Evolutionary conservation across 2,329 filamentous ascomycete species (phyloP).

Genomic region (Diaporthe sp.): DNA sequence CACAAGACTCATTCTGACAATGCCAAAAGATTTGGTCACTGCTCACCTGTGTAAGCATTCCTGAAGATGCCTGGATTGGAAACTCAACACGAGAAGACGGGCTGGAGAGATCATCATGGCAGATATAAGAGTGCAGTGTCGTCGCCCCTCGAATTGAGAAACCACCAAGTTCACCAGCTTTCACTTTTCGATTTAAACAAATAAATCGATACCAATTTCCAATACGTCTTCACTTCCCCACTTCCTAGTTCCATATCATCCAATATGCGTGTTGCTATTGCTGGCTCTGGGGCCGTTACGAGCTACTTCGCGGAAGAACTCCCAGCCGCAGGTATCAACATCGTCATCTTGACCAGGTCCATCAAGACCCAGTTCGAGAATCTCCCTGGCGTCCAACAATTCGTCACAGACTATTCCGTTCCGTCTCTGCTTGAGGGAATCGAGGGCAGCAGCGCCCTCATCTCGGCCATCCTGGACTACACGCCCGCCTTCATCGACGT

Average conservation of each 20-base stretch:
- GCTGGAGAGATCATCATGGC: not conserved
- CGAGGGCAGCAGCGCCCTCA: slow-evolving; percentile 3
- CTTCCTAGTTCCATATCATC: too few species aligned
- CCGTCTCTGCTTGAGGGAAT: not conserved
- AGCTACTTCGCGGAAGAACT: not conserved
- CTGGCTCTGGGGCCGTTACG: not conserved
- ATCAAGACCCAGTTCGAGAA: not conserved
- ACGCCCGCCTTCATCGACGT: slow-evolving; percentile 7
- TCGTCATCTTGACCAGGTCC: not conserved
- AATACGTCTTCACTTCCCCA: fast-evolving
- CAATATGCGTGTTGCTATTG: slow-evolving; percentile 3
- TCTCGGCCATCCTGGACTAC: slow-evolving; percentile 6
- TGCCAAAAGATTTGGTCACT: not conserved
- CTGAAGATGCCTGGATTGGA: not conserved
- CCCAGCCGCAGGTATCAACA: not conserved
- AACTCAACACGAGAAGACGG: not conserved
- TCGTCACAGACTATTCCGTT: not conserved
- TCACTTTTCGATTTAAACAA: not conserved
- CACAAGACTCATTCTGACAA: not conserved
- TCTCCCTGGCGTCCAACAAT: not conserved
- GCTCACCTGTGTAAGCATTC: not conserved
- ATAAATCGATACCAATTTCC: too few species aligned
- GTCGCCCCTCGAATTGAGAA: not conserved
- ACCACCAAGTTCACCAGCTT: too few species aligned
- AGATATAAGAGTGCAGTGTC: not conserved